These are phyloP conservation scores for Wakefieldia striispora DNA, from an alignment of 768 basidiomycete genomes.

Conservation along the genomic window DNA sequence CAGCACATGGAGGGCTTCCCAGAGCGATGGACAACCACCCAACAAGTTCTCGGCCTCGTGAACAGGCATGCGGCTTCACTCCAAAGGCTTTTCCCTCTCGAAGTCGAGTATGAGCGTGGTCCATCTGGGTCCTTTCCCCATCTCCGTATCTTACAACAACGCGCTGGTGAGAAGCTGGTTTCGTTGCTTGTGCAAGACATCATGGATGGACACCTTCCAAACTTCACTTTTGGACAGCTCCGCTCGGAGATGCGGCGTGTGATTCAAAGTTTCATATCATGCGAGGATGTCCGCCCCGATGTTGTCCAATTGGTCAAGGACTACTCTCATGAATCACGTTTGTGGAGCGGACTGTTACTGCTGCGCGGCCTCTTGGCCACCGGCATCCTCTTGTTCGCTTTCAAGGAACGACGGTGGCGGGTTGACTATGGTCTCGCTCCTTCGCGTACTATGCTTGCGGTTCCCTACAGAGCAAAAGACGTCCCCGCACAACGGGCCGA, in stretches of 20 bases:
- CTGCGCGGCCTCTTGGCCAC: conserved; percentile 35
- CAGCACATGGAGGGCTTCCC: conserved; percentile 29
- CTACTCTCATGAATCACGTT: neutral
- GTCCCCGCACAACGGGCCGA: conserved; percentile 37
- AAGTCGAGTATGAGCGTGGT: conserved; percentile 18
- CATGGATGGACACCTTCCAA: conserved; percentile 11
- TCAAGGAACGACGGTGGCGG: conserved; percentile 37
- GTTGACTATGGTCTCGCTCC: conserved; percentile 38
- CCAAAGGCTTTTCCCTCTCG: neutral
- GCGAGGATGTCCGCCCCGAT: neutral
- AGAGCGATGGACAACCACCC: conserved; percentile 34
- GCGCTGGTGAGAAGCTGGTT: conserved; percentile 12
- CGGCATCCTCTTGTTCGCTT: conserved; percentile 30
- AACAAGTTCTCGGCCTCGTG: conserved; percentile 31
- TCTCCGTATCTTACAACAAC: conserved; percentile 19
- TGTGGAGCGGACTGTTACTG: conserved; percentile 28
- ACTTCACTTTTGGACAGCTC: conserved; percentile 16
- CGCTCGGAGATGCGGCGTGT: neutral
- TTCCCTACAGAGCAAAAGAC: conserved; percentile 40
- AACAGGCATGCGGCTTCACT: conserved; percentile 14
- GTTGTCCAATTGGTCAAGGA: conserved; percentile 8
- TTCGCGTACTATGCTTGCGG: conserved; percentile 34
- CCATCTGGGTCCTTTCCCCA: conserved; percentile 21
- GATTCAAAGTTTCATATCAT: conserved; percentile 25
- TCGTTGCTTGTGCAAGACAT: conserved; percentile 14